These are phyloP conservation scores for Cytospora paraplurivora DNA, from an alignment of 2,329 filamentous ascomycete species.

Conservation along the genomic window DNA sequence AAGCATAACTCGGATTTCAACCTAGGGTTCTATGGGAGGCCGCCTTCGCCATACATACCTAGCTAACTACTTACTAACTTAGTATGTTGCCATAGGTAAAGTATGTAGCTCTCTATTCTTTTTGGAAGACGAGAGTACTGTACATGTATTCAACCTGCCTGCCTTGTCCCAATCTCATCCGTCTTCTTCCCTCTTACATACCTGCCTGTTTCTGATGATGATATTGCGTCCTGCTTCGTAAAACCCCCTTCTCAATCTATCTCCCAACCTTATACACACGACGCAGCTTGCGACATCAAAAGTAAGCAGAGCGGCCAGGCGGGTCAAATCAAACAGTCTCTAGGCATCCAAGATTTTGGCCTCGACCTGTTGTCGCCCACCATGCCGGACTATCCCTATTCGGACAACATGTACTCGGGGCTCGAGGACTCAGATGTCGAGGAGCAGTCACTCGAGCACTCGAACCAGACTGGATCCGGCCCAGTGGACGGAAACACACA, in stretches of 20 bases:
- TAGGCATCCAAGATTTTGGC: conserved; percentile 3
- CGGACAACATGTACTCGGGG: conserved; percentile 50
- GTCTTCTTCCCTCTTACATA: not conserved
- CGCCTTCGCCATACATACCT: too few species aligned
- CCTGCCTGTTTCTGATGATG: not conserved
- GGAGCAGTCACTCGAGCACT: conserved; percentile 29
- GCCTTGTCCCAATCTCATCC: not conserved
- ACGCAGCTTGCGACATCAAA: conserved; percentile 12
- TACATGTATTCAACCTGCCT: conserved; percentile 19
- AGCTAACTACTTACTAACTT: not conserved
- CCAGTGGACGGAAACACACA: conserved; percentile 20
- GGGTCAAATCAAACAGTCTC: not conserved
- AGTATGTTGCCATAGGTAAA: not conserved
- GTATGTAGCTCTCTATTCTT: not conserved
- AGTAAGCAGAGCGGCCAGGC: conserved; percentile 23
- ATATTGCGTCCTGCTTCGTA: not conserved
- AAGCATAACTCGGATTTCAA: conserved; percentile 2
- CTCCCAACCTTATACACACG: conserved; percentile 18
- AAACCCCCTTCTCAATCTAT: not conserved
- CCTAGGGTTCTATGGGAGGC: conserved; percentile 3
- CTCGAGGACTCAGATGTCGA: conserved; percentile 35
- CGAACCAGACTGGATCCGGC: not conserved
- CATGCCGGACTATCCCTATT: conserved; percentile 49
- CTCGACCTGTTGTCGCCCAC: conserved; percentile 29
- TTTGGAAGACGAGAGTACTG: not conserved